Evolutionary conservation across 352 stramenopile species (phyloP).

Genomic region (Phytophthora cactorum): DNA sequence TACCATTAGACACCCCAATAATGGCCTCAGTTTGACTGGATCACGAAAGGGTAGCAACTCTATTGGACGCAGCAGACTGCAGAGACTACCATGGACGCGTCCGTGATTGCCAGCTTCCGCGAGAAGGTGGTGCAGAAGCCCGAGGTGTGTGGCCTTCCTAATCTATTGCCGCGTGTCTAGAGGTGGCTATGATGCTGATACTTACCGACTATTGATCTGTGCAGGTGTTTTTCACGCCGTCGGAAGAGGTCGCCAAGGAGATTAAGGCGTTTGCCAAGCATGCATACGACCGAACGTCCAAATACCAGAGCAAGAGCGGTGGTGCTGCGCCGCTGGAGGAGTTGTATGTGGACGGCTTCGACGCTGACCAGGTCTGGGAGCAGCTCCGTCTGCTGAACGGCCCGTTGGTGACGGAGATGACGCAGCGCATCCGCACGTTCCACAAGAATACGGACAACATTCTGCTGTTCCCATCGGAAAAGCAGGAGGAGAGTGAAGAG

Average conservation of each 20-base stretch:
- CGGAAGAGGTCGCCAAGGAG: conserved; percentile 60
- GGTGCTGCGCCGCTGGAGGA: conserved; percentile 63
- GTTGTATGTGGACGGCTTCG: conserved; percentile 84
- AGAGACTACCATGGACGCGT: conserved; percentile 58
- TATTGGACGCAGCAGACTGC: conserved; percentile 29
- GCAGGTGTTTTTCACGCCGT: conserved; percentile 83
- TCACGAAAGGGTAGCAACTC: conserved; percentile 44
- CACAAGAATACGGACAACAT: conserved; percentile 65
- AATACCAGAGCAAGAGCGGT: conserved; percentile 58
- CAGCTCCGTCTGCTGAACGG: conserved; percentile 85
- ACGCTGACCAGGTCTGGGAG: conserved; percentile 88
- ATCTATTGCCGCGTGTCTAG: neutral
- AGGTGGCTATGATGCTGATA: neutral
- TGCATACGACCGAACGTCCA: conserved; percentile 75
- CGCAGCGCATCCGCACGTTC: conserved; percentile 75
- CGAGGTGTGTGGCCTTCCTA: conserved; percentile 49
- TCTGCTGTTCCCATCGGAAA: conserved; percentile 61
- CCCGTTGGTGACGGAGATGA: conserved; percentile 70
- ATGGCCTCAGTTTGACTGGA: conserved; percentile 35
- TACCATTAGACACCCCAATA: neutral
- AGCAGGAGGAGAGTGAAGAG: conserved; percentile 39
- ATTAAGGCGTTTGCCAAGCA: conserved; percentile 85
- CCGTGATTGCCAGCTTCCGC: conserved; percentile 63
- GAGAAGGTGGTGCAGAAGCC: conserved; percentile 73
- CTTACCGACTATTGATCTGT: conserved; percentile 10